These are phyloP conservation scores for Pichia sp. DNA, from an alignment of 1,139 yeast genomes.

Conservation along the genomic window DNA sequence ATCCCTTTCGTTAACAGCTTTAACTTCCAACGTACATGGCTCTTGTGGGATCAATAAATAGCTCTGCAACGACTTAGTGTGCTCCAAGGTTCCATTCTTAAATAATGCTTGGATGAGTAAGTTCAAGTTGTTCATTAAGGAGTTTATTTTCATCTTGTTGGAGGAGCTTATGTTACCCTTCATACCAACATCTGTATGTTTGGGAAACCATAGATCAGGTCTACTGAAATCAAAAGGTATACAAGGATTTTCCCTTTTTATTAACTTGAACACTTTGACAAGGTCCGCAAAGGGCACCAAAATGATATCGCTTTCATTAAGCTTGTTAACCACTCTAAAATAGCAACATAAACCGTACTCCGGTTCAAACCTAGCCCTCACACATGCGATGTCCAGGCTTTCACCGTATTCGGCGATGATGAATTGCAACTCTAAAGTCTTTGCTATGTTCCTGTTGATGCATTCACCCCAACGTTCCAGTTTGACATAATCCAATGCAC, in stretches of 20 bases:
- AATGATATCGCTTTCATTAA: slow-evolving; percentile 11
- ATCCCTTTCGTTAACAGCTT: slow-evolving; percentile 20
- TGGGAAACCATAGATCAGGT: slow-evolving; percentile 26
- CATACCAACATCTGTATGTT: slow-evolving; percentile 29
- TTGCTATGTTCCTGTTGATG: slow-evolving; percentile 38
- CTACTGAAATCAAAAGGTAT: slow-evolving; percentile 19
- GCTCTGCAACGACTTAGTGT: slow-evolving; percentile 8
- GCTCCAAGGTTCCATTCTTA: slow-evolving; percentile 12
- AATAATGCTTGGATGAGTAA: slow-evolving; percentile 28
- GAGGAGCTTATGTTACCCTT: slow-evolving; percentile 27
- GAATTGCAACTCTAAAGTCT: slow-evolving; percentile 35
- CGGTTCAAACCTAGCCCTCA: slow-evolving; percentile 29
- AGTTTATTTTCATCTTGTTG: slow-evolving; percentile 28
- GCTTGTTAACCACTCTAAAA: slow-evolving; percentile 15
- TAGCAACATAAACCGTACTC: slow-evolving; percentile 33
- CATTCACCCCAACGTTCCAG: slow-evolving; percentile 19
- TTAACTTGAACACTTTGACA: slow-evolving; percentile 18
- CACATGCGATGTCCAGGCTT: slow-evolving; percentile 28
- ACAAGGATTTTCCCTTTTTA: slow-evolving; percentile 22
- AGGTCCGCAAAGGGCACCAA: slow-evolving; percentile 18
- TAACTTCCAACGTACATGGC: slow-evolving; percentile 6
- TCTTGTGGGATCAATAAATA: slow-evolving; percentile 8
- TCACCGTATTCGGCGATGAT: slow-evolving; percentile 26
- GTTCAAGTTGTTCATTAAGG: slow-evolving; percentile 16
- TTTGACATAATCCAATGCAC: slow-evolving; percentile 47